Evolutionary conservation across 331 rosid species (phyloP).

Genomic region (Telfairia occidentalis): DNA sequence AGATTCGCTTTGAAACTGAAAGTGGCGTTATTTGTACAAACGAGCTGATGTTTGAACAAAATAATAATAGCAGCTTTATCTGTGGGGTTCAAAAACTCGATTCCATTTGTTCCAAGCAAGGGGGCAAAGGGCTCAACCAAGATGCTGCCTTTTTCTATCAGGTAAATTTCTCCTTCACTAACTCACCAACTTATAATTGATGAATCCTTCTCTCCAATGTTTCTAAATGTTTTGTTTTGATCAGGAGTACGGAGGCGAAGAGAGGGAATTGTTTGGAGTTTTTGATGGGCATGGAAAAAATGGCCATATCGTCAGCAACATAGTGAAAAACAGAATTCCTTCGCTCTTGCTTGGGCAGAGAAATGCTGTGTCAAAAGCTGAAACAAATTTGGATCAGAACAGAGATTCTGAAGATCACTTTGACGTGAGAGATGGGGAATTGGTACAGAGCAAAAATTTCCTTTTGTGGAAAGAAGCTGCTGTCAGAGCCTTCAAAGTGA

Average conservation of each 20-base stretch:
- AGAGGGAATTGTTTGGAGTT: constrained; percentile 40
- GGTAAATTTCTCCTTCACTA: constrained; percentile 17
- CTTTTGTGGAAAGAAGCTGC: constrained; percentile 31
- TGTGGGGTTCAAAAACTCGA: constrained; percentile 13
- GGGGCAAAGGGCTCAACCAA: constrained; percentile 64
- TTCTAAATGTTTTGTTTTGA: neutral
- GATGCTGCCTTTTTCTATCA: constrained; percentile 50
- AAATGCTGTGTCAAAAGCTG: constrained; percentile 5
- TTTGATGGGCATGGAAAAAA: constrained; percentile 76
- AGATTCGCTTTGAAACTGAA: constrained; percentile 31
- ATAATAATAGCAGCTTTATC: neutral
- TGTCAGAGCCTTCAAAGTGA: constrained; percentile 35
- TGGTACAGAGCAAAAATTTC: constrained; percentile 7
- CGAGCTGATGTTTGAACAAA: constrained; percentile 21
- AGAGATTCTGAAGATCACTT: neutral
- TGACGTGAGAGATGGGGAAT: neutral
- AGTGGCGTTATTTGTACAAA: constrained; percentile 22
- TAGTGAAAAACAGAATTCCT: constrained; percentile 35
- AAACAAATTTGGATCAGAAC: neutral
- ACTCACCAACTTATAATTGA: neutral
- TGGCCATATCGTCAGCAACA: constrained; percentile 51
- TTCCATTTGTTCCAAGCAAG: constrained; percentile 42
- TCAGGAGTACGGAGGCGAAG: constrained; percentile 39
- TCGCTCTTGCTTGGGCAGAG: constrained; percentile 29
- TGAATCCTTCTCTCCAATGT: too few relatives aligned